Base-by-base conservation (phyloP, 2,329 filamentous ascomycete genomes). In the Fusarium floridanum region DNA sequence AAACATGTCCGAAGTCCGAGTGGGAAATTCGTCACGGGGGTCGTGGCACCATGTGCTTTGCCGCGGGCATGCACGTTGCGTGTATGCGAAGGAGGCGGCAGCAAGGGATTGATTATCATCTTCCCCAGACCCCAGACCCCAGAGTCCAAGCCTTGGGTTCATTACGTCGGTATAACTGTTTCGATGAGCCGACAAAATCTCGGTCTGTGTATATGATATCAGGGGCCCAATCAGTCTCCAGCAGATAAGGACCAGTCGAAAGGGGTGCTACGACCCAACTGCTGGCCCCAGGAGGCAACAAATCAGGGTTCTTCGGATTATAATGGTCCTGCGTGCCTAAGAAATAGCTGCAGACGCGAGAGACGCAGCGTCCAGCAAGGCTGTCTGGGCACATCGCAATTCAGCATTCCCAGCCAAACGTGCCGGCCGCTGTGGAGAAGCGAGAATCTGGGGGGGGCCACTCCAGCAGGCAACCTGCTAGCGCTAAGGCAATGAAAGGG, bases 391-490 rank as follows among this genome's bases (percentile, higher is more conserved):
- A 60, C 60, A 60, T 60, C 55, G 39, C 37, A 56, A 57, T 37
- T 61, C 66, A 61, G 59, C 61, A 67, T 67, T 66, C 71, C 70
- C 68, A 73, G 68, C 60, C 64, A 77, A 62, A 68, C 71, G 71
- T 69, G 67, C 72, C 75, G 77, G 73, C 77, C 75, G 71, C 66
- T 76, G 76, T 79, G 77, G 77, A 68, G 73, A 73, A 67, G 55
- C 62, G 56, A 72, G 71, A 78, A 74, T 75, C 76, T 36, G 74
- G 77, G 77, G 72, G 68, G 70, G 43, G 56, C 59, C 68, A 63
- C 56, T 64, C 61, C 48, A 67, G 61, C 67, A 76, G 73, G 61
- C 71, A 70, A 72, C 68, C 62, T 65, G 59, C 73, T 76, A 60
- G 65, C 64, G 66, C 57, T 62, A 48, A 70, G 62, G 43, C 24